phyloP scores from a whole-genome alignment of 331 rosid species.

The Acacia pycnantha region DNA sequence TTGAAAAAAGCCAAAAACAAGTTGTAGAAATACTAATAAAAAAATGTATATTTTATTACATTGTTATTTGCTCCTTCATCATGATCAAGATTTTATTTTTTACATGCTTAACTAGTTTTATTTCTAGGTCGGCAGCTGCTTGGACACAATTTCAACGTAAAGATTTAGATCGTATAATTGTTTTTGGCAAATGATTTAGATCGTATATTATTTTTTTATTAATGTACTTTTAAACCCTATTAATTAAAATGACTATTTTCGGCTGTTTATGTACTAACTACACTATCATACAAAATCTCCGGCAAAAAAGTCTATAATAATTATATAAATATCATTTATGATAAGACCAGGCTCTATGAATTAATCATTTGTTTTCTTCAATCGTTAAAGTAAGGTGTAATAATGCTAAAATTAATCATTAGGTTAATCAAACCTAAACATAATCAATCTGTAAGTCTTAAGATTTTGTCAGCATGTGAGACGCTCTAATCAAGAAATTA shows the following conservation, averaged over 20 bases:
- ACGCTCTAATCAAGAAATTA: neutral
- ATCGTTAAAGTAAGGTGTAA: neutral
- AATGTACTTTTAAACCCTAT: neutral
- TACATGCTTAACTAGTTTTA: neutral
- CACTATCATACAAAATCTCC: neutral
- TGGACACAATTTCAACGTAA: neutral
- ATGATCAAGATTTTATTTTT: too few relatives aligned
- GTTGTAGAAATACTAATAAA: too few relatives aligned
- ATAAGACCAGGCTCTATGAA: neutral
- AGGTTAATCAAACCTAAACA: neutral
- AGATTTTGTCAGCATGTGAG: neutral
- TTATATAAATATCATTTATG: neutral
- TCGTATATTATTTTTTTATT: neutral
- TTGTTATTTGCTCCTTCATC: too few relatives aligned
- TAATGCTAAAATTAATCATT: neutral
- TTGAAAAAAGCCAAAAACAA: too few relatives aligned
- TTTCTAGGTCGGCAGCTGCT: neutral
- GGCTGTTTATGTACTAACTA: neutral
- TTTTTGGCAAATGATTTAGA: too few relatives aligned
- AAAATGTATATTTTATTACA: too few relatives aligned
- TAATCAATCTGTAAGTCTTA: neutral
- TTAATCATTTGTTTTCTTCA: neutral
- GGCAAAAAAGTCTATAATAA: neutral
- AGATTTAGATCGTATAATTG: neutral
- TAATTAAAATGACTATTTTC: neutral